Evolutionary conservation across 2,329 filamentous ascomycete species (phyloP), one percentile per base, ranked within the genome.

Genomic region (Claviceps maximensis): DNA sequence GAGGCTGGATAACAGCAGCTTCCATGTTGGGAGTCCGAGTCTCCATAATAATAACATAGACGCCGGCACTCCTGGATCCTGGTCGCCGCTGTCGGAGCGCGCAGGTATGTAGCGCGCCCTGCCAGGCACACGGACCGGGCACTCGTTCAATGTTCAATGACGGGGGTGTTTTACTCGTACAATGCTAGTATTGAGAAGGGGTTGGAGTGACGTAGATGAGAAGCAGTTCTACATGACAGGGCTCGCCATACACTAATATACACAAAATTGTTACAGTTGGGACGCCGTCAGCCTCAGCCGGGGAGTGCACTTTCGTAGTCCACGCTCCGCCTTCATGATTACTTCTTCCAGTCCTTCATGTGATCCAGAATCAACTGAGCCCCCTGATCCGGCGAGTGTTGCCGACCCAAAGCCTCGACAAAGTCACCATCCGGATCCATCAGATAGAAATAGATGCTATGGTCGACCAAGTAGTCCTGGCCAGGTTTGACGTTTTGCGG

Each of bases 351-450:
- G 53, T 80, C 78, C 62, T 84, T 84, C 66, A 97, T 85, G 69
- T 98, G 93, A 57, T 86, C 84, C 55, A 85, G 69, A 53, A 98
- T 96, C 54, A 96, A 74, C 70, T 83, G 83, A 7, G 90, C 87
- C 1, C 84, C 93, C 62, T 88, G 80, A 57, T 93, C 84, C 1
- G 91, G 88, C 44, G 88, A 95, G 71, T 97, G 90, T 71, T 98
- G 93, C 57, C 93, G 78, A 19, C 93, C 93, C 63, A 98, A 83
- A 13, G 90, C 94, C 74, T 98, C 94, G 29, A 98, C 91, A 69
- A 98, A 98, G 68, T 98, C 90, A 21, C 91, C 91, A 61, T 97
- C 90, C 0, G 93, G 93, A 67, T 97, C 93, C 93, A 98, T 98
- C 60, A 98, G 73, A 69, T 98, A 98, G 64, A 98, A 98, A 76